Evolutionary conservation across 2,329 filamentous ascomycete genomes (phyloP).

Genomic region (Hymenoscyphus infarciens): DNA sequence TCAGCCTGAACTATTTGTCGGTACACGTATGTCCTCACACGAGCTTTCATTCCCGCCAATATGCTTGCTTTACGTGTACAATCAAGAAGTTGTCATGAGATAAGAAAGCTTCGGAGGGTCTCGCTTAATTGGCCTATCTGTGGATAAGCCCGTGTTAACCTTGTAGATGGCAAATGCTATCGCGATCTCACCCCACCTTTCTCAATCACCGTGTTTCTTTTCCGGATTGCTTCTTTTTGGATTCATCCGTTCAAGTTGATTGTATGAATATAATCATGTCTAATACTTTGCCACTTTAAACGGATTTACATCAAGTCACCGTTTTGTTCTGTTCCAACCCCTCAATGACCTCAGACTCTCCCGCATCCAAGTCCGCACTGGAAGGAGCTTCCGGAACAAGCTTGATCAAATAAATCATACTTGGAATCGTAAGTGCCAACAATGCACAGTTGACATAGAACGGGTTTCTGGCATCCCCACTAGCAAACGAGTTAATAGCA

Average conservation of each 20-base stretch:
- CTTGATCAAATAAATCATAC: constrained; percentile 16
- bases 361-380: constrained; percentile 15
- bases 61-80: not conserved
- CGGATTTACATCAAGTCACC: not conserved
- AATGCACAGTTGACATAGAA: constrained; percentile 23
- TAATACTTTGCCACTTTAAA: not conserved
- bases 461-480: constrained; percentile 16
- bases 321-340: not conserved
- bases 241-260: too few relatives aligned
- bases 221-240: too few relatives aligned
- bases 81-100: not conserved
- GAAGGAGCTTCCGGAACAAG: constrained; percentile 16
- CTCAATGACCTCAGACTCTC: constrained; percentile 1
- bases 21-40: not conserved
- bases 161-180: not conserved
- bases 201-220: not conserved
- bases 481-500: constrained; percentile 30
- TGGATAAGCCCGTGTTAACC: not conserved
- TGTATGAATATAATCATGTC: too few relatives aligned
- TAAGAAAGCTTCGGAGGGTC: not conserved
- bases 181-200: not conserved
- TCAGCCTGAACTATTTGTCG: not conserved
- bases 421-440: constrained; percentile 15
- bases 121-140: constrained; percentile 5
- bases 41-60: not conserved